Percentiles rank a stretch among this genome's conserved stretches.
Evolutionary conservation across 164 flowering plant species (phyloP).

Genomic region (Stephania cephalantha): DNA sequence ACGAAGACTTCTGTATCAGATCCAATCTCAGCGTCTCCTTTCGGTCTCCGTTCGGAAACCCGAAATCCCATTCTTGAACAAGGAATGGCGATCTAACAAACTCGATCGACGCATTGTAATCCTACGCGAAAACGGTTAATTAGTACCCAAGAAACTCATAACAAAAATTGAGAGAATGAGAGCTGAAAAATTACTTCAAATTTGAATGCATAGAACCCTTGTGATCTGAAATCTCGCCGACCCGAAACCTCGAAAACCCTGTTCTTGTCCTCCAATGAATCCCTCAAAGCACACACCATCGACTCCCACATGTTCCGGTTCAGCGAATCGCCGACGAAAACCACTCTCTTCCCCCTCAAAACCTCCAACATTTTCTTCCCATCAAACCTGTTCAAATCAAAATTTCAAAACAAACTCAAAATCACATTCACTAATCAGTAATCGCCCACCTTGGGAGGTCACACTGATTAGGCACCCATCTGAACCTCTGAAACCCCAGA

Average conservation of each 20-base stretch:
- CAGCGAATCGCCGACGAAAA: slow-evolving; percentile 60
- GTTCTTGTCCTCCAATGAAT: slow-evolving; percentile 26
- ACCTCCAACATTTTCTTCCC: slow-evolving; percentile 42
- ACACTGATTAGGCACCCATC: slow-evolving; percentile 51
- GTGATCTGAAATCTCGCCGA: slow-evolving; percentile 29
- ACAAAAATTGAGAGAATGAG: background rate
- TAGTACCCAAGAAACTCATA: background rate
- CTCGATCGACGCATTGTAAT: slow-evolving; percentile 46
- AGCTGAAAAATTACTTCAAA: slow-evolving; percentile 28
- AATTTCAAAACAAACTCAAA: background rate
- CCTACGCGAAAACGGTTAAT: slow-evolving; percentile 24
- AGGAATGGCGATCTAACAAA: slow-evolving; percentile 50
- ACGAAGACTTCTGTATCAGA: slow-evolving; percentile 26
- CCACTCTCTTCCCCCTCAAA: slow-evolving; percentile 53
- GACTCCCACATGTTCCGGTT: slow-evolving; percentile 75
- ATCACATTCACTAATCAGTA: background rate
- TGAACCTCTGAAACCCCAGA: slow-evolving; percentile 25
- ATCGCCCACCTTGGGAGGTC: slow-evolving; percentile 36
- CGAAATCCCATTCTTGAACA: slow-evolving; percentile 34
- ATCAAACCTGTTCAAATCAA: slow-evolving; percentile 24
- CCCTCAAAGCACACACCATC: slow-evolving; percentile 41
- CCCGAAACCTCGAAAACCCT: slow-evolving; percentile 40
- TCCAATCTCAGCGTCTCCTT: slow-evolving; percentile 48
- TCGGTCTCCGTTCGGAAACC: slow-evolving; percentile 15
- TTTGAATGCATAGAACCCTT: slow-evolving; percentile 46